Evolutionary conservation across 2,329 filamentous ascomycete species (phyloP).

Genomic region (Aotearoamyces nothofagi): DNA sequence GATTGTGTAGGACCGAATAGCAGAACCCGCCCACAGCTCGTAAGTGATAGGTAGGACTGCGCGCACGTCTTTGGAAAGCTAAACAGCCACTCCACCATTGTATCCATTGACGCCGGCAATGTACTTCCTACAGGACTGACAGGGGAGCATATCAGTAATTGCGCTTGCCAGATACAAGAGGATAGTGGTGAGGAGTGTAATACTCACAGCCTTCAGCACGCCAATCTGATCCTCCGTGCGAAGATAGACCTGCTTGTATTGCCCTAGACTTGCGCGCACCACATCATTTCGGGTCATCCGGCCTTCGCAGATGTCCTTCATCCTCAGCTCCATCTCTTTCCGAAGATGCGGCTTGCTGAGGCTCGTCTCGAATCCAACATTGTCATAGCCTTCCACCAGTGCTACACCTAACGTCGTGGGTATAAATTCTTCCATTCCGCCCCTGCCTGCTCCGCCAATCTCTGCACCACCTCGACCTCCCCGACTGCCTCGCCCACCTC

Average conservation of each 20-base stretch:
- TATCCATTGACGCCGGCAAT: no score
- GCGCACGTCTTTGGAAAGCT: no score
- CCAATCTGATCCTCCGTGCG: constrained; percentile 66
- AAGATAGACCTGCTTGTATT: constrained; percentile 76
- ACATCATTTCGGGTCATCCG: constrained; percentile 59
- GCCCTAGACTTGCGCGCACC: constrained; percentile 66
- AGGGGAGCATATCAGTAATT: no score
- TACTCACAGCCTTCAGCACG: constrained; percentile 44
- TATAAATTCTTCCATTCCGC: constrained; percentile 67
- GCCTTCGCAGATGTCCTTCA: constrained; percentile 94
- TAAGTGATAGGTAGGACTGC: no score
- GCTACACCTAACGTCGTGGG: constrained; percentile 85
- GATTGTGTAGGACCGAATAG: no score
- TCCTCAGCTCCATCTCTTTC: constrained; percentile 94
- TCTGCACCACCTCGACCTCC: constrained; percentile 25
- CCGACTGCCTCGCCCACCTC: constrained; percentile 23
- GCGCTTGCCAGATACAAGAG: no score
- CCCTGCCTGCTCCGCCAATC: constrained; percentile 23
- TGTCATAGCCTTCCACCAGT: constrained; percentile 85
- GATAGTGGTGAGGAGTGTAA: constrained; percentile 2
- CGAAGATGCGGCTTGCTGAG: constrained; percentile 90
- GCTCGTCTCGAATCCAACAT: constrained; percentile 83
- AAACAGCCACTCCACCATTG: no score
- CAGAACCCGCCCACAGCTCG: no score
- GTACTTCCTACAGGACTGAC: constrained; percentile 1